Evolutionary conservation across 768 basidiomycete genomes (phyloP).

Genomic region (Kwoniella bestiolae): DNA sequence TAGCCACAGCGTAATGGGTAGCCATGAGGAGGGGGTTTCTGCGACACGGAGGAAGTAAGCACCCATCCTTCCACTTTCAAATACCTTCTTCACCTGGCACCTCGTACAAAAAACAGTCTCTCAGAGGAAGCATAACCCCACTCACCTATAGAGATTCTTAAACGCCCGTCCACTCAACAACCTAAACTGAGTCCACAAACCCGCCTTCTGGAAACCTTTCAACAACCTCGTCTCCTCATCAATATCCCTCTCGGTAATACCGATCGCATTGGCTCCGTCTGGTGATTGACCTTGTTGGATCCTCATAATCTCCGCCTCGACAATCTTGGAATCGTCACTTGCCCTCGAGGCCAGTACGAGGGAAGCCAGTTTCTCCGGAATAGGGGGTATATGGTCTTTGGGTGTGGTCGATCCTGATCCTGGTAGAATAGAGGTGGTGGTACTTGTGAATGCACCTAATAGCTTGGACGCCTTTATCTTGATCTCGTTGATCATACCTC

Average conservation of each 20-base stretch:
- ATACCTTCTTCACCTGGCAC: too few relatives aligned
- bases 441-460: slow-evolving; percentile 45
- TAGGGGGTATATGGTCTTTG: slow-evolving; percentile 60
- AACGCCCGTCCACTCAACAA: slow-evolving; percentile 95
- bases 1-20: slow-evolving; percentile 84
- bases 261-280: slow-evolving; percentile 44
- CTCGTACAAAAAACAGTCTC: too few relatives aligned
- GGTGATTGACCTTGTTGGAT: slow-evolving; percentile 49
- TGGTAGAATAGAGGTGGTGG: slow-evolving; percentile 7
- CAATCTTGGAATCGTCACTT: slow-evolving; percentile 69
- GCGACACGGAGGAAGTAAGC: background rate
- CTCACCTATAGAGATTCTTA: slow-evolving; percentile 87
- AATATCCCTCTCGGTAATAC: slow-evolving; percentile 65
- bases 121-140: background rate
- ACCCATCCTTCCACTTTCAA: too few relatives aligned
- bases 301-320: slow-evolving; percentile 67
- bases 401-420: slow-evolving; percentile 46
- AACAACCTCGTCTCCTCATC: slow-evolving; percentile 66
- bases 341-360: slow-evolving; percentile 74
- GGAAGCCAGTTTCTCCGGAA: slow-evolving; percentile 63
- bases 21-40: slow-evolving; percentile 83
- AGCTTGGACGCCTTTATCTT: slow-evolving; percentile 46
- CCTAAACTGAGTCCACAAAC: slow-evolving; percentile 85
- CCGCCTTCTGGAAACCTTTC: slow-evolving; percentile 68
- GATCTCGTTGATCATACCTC: slow-evolving; percentile 28